phyloP scores from a whole-genome alignment of 2,329 filamentous ascomycete genomes.

The Cryphonectria carpinicola region DNA sequence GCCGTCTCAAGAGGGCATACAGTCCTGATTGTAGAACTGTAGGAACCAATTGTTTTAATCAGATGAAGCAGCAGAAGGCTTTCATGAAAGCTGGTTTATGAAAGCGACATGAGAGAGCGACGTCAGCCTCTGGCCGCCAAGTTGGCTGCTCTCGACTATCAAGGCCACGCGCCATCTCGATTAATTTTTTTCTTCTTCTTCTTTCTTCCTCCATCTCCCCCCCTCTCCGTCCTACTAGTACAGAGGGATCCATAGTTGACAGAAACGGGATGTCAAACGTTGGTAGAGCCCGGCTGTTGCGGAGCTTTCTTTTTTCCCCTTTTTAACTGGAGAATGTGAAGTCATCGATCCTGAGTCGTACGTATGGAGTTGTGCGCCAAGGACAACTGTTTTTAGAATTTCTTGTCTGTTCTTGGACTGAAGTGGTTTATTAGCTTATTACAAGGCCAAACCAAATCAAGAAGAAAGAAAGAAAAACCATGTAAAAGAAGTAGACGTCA shows the following conservation, averaged over 20 bases:
- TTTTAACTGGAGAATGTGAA: conserved; percentile 9
- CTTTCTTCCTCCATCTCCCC: no score
- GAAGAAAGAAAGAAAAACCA: no score
- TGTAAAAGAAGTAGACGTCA: not conserved
- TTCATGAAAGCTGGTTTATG: not conserved
- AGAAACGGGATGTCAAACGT: not conserved
- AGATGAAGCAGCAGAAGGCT: not conserved
- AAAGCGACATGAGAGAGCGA: not conserved
- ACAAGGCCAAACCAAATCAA: not conserved
- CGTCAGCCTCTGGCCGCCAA: not conserved
- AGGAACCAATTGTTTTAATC: not conserved
- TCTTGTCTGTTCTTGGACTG: not conserved
- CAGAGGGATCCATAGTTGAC: not conserved
- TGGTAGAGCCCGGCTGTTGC: not conserved
- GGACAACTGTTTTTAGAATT: not conserved
- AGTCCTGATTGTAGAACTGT: not conserved
- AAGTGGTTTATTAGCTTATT: not conserved
- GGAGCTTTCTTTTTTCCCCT: not conserved
- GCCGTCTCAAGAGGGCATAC: not conserved
- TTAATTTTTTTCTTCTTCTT: not conserved
- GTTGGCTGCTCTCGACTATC: not conserved
- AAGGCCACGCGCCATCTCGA: not conserved
- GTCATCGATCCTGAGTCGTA: conserved; percentile 21
- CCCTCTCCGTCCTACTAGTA: no score
- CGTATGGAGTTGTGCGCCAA: not conserved